These are phyloP conservation scores for Akanthomyces dipterigenus DNA, from an alignment of 2,329 filamentous ascomycete genomes.

Conservation along the genomic window DNA sequence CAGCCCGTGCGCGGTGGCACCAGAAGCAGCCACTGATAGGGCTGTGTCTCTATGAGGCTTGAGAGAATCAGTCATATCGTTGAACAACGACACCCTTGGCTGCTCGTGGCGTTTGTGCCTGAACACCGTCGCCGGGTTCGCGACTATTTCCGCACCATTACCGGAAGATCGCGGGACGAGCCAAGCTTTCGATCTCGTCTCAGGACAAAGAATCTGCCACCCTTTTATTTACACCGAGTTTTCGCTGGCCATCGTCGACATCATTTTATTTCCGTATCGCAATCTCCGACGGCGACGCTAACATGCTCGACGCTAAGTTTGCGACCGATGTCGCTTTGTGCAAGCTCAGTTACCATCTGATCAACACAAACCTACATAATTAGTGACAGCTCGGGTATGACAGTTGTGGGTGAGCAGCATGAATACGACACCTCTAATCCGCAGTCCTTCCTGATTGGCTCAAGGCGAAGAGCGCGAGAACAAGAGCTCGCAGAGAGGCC, in stretches of 20 bases:
- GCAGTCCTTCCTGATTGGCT: background rate
- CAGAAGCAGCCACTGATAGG: background rate
- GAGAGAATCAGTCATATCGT: too few species aligned
- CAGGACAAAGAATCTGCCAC: background rate
- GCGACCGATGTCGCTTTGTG: background rate
- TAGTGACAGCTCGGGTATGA: background rate
- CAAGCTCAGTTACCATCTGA: background rate
- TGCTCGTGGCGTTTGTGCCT: background rate
- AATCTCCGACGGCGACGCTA: background rate
- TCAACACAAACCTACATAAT: background rate
- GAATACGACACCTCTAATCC: background rate
- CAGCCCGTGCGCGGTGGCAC: background rate
- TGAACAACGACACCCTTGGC: background rate
- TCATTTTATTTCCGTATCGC: background rate
- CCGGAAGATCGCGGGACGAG: background rate
- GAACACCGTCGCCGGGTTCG: background rate
- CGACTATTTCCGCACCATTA: slow-evolving; percentile 1
- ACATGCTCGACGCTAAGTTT: background rate
- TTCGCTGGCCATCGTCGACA: background rate
- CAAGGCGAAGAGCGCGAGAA: background rate
- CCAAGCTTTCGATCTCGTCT: background rate
- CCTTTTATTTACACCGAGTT: background rate
- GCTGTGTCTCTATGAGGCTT: background rate
- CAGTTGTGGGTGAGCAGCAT: background rate
- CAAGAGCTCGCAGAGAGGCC: background rate